Evolutionary conservation across 2,329 filamentous ascomycete genomes (phyloP).

Genomic region (Pyricularia pennisetigena): DNA sequence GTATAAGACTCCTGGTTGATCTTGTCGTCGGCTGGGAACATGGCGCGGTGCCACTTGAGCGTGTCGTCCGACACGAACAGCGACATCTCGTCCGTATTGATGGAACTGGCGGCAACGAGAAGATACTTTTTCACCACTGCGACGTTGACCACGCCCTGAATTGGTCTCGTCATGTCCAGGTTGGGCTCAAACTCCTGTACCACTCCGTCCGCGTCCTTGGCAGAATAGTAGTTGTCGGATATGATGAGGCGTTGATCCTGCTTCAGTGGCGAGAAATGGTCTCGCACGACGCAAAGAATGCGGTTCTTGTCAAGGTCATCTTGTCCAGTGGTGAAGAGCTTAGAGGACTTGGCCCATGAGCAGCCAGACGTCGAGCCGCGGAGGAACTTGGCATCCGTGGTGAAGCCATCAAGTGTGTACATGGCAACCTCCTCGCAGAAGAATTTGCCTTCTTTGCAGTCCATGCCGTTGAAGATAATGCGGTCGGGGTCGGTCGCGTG

Average conservation of each 20-base stretch:
- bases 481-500: constrained; percentile 76
- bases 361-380: constrained; percentile 65
- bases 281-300: constrained; percentile 70
- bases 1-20: constrained; percentile 84
- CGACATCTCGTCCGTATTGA: constrained; percentile 79
- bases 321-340: constrained; percentile 61
- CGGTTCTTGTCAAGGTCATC: constrained; percentile 57
- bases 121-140: constrained; percentile 80
- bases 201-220: constrained; percentile 30
- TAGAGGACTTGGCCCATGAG: constrained; percentile 75
- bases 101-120: constrained; percentile 70
- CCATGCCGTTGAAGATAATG: constrained; percentile 73
- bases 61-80: constrained; percentile 84
- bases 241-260: constrained; percentile 70
- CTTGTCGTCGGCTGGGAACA: constrained; percentile 75
- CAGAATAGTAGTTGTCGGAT: constrained; percentile 74
- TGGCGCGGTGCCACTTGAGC: constrained; percentile 77
- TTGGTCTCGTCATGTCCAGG: constrained; percentile 62
- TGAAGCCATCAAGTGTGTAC: constrained; percentile 84
- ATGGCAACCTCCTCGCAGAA: constrained; percentile 53
- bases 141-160: constrained; percentile 72
- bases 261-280: constrained; percentile 58
- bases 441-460: constrained; percentile 47
- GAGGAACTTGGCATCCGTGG: constrained; percentile 52
- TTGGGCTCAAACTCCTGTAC: constrained; percentile 63